Percentiles rank a stretch among this genome's conserved stretches.
phyloP scores from a whole-genome alignment of 2,329 filamentous ascomycete genomes.

The Dothistroma pini region DNA sequence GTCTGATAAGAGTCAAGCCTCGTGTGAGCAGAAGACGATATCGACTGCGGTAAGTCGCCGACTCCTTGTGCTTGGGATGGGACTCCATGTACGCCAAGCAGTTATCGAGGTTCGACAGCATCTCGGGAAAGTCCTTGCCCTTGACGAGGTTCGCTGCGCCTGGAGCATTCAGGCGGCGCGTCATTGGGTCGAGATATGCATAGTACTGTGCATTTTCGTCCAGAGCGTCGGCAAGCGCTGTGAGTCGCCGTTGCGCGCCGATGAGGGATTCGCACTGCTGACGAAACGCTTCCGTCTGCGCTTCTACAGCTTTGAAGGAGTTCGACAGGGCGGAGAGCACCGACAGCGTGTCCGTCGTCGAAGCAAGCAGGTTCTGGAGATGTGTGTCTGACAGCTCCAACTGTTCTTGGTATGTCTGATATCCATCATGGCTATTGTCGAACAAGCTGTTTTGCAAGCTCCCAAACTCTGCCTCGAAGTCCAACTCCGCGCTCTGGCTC shows the following conservation, averaged over 20 bases:
- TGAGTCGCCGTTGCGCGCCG: conserved; percentile 73
- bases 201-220: conserved; percentile 93
- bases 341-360: conserved; percentile 71
- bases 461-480: conserved; percentile 58
- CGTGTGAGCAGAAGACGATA: conserved; percentile 77
- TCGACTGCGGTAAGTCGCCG: conserved; percentile 79
- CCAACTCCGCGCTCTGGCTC: conserved; percentile 41
- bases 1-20: conserved; percentile 62
- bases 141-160: conserved; percentile 83
- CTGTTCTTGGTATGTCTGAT: conserved; percentile 80
- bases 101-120: conserved; percentile 80
- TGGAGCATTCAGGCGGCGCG: conserved; percentile 83
- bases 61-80: conserved; percentile 81
- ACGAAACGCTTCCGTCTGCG: conserved; percentile 89
- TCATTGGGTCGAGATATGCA: conserved; percentile 86
- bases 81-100: conserved; percentile 90
- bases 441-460: conserved; percentile 64
- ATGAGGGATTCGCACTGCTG: conserved; percentile 86
- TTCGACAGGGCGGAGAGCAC: conserved; percentile 75
- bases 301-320: conserved; percentile 83
- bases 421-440: conserved; percentile 79
- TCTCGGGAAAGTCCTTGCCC: conserved; percentile 78
- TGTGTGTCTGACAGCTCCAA: conserved; percentile 76
- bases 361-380: conserved; percentile 71
- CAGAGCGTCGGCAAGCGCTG: conserved; percentile 76